These are phyloP conservation scores for Sordaria brevicollis DNA, from an alignment of 495 filamentous ascomycete species.

Conservation along the genomic window DNA sequence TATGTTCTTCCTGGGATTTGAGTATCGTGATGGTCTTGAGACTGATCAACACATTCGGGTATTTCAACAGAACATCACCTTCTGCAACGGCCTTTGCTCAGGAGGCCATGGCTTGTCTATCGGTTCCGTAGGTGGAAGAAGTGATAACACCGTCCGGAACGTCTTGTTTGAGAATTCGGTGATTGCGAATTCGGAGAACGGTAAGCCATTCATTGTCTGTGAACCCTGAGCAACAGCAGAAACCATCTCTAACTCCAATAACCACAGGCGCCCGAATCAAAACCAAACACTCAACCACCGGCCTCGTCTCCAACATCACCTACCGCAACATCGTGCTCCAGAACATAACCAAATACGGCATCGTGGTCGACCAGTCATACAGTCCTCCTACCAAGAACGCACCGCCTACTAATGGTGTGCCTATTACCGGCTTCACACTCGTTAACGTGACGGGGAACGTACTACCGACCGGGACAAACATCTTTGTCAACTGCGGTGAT, in stretches of 20 bases:
- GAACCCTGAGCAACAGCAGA: conserved; percentile 13
- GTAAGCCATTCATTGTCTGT: too few relatives aligned
- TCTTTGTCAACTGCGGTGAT: conserved; percentile 47
- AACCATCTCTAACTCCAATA: background rate
- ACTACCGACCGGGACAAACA: conserved; percentile 25
- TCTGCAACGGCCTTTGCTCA: conserved; percentile 41
- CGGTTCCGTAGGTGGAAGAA: conserved; percentile 56
- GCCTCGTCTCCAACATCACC: conserved; percentile 45
- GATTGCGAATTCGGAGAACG: conserved; percentile 47
- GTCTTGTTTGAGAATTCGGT: conserved; percentile 24
- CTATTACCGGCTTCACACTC: conserved; percentile 50
- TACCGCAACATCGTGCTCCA: conserved; percentile 55
- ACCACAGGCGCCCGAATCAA: conserved; percentile 46
- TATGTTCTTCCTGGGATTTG: background rate
- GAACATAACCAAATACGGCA: conserved; percentile 49
- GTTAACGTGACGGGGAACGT: conserved; percentile 42
- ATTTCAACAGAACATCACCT: conserved; percentile 32
- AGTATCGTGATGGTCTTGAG: background rate
- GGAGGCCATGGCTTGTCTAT: conserved; percentile 63
- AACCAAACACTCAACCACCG: conserved; percentile 48
- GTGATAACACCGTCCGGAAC: conserved; percentile 47
- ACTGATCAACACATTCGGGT: background rate
- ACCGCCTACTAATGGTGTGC: conserved; percentile 46
- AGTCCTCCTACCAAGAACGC: conserved; percentile 52
- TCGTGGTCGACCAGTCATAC: conserved; percentile 63